Conservation (phyloP, 2,329 filamentous ascomycete genomes). For the Aspergillus awamori region DNA sequence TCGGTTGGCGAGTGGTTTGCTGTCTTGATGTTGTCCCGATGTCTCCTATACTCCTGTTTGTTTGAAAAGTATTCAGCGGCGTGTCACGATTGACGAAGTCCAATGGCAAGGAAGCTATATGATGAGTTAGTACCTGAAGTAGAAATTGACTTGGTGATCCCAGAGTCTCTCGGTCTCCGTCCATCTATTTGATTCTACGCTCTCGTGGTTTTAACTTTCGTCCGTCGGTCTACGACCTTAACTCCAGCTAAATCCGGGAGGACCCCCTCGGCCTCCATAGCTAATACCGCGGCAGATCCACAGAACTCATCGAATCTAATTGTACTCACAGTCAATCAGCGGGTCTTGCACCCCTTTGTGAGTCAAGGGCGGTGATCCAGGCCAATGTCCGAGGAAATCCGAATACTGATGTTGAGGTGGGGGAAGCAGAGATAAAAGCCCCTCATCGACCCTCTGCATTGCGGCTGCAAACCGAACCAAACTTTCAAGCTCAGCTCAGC, state of each 20-base stretch:
- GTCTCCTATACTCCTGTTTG: neutral
- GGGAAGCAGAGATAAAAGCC: neutral
- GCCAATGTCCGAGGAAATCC: neutral
- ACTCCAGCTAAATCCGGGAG: neutral
- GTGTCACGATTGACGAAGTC: constrained; percentile 1
- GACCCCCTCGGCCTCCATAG: neutral
- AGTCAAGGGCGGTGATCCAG: neutral
- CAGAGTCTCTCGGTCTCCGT: neutral
- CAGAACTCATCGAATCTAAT: neutral
- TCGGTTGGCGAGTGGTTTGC: neutral
- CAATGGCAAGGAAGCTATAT: neutral
- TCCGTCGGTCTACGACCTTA: neutral
- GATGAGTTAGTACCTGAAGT: neutral
- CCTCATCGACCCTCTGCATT: neutral
- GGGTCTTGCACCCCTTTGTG: neutral
- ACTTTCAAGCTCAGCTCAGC: too few species aligned
- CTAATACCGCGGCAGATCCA: neutral
- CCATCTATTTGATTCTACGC: neutral
- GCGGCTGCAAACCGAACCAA: neutral
- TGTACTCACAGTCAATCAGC: neutral
- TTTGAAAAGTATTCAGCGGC: constrained; percentile 5
- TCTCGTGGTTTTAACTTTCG: neutral
- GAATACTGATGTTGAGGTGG: neutral
- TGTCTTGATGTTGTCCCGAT: neutral
- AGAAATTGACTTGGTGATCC: neutral